phyloP scores from a whole-genome alignment of 495 filamentous ascomycete genomes.

The Xanthoparmelia taractica region DNA sequence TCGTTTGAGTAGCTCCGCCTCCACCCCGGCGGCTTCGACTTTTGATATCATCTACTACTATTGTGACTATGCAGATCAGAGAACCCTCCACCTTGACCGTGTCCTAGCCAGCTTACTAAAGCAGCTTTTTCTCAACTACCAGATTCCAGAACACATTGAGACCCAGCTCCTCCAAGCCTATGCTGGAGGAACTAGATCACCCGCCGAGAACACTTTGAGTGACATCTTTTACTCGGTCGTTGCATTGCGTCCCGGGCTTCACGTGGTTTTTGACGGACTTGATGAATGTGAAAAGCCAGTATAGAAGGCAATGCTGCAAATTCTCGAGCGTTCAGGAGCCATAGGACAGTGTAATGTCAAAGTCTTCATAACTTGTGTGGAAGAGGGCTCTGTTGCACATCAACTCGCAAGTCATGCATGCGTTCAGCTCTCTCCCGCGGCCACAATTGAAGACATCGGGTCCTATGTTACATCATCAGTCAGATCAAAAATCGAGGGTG shows the following conservation, averaged over 20 bases:
- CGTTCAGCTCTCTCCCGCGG: conserved; percentile 12
- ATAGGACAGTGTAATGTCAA: conserved; percentile 14
- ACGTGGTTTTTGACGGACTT: conserved; percentile 24
- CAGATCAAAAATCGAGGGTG: conserved; percentile 11
- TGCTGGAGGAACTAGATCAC: not conserved
- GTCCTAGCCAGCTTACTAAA: conserved; percentile 11
- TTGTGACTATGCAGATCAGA: conserved; percentile 17
- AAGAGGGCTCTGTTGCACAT: conserved; percentile 16
- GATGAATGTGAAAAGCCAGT: conserved; percentile 25
- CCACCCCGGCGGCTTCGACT: not conserved
- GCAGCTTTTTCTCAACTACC: not conserved
- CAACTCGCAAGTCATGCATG: not conserved
- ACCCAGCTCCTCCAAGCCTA: not conserved
- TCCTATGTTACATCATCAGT: conserved; percentile 21
- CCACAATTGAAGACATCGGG: conserved; percentile 18
- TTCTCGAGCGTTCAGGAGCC: conserved; percentile 4
- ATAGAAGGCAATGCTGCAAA: not conserved
- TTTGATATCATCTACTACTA: conserved; percentile 10
- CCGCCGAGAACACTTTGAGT: not conserved
- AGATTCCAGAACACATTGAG: not conserved
- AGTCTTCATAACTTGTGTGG: conserved; percentile 18
- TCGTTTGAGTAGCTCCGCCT: not conserved
- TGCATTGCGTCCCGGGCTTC: not conserved
- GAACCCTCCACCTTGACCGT: conserved; percentile 5
- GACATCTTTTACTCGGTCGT: not conserved